Base-by-base conservation (phyloP, 495 filamentous ascomycete genomes). In the Viridothelium virens region DNA sequence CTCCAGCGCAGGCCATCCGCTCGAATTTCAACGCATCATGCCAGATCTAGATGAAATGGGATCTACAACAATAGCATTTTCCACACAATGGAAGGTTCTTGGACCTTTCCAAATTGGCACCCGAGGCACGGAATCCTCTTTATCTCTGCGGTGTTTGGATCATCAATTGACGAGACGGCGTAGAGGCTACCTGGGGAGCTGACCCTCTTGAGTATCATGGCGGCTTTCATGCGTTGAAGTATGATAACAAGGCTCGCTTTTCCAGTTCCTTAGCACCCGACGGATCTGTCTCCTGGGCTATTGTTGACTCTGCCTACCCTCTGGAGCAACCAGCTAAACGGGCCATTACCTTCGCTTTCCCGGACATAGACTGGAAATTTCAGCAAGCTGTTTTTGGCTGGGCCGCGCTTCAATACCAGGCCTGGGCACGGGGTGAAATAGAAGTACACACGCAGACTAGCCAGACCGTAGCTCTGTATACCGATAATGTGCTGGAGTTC, bases 41-140 rank as follows among this genome's bases (percentile, higher is more conserved):
- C 7, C 31, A 14, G 33, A 65, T 16, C 18, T 44, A 33, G 38
- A 56, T 59, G 47, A 56, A 33, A 7, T 36, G 63, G 44, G 3
- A 37, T 31, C 53, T 11, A 18, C 31, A 36, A 36, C 39, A 66
- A 44, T 80, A 39, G 47, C 69, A 61, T 76, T 81, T 65, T 79
- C 80, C 31, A 69, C 66, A 16, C 69, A 65, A 46, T 86, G 84
- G 82, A 70, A 86, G 56, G 66, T 85, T 10, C 75, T 87, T 12
- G 85, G 85, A 5, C 85, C 85, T 5, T 87, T 87, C 70, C 81
- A 83, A 71, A 82, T 82, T 48, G 84, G 85, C 41, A 86, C 83
- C 50, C 73, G 84, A 81, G 84, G 84, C 81, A 78, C 67, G 76
- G 63, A 44, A 66, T 44, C 63, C 25, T 12, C 68, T 36, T 36